Conservation (phyloP, 352 stramenopile genomes). For the Phytopythium helicoides region DNA sequence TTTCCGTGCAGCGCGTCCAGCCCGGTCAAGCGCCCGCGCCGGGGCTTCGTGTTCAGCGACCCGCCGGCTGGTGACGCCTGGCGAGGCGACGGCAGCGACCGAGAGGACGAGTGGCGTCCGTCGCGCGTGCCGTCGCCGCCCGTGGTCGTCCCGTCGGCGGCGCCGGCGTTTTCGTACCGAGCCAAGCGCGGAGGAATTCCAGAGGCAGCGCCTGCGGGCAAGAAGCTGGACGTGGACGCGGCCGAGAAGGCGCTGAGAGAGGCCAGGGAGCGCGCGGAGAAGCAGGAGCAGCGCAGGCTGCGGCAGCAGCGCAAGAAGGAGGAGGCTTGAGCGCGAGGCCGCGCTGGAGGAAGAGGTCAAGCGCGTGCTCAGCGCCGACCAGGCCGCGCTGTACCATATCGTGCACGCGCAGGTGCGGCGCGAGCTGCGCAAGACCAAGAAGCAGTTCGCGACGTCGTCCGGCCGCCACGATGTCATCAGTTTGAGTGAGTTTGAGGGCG, state of each 20-base stretch:
- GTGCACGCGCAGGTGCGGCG: constrained; percentile 56
- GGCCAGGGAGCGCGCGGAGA: constrained; percentile 50
- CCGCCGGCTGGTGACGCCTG: constrained; percentile 22
- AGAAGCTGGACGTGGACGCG: constrained; percentile 35
- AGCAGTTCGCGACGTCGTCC: constrained; percentile 59
- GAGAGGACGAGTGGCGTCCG: constrained; percentile 22
- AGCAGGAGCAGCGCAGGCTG: constrained; percentile 38
- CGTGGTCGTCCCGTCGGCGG: constrained; percentile 10
- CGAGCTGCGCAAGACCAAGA: constrained; percentile 64
- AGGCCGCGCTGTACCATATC: constrained; percentile 58
- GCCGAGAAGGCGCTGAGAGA: constrained; percentile 38
- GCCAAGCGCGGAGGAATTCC: constrained; percentile 31
- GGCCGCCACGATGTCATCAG: constrained; percentile 62
- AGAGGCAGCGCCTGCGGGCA: constrained; percentile 17
- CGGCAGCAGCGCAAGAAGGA: constrained; percentile 42
- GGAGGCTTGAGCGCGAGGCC: constrained; percentile 38
- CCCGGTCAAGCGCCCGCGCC: constrained; percentile 21
- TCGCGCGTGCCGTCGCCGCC: background rate
- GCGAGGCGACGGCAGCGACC: constrained; percentile 16
- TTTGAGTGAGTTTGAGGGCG: constrained; percentile 35
- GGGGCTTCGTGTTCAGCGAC: constrained; percentile 61
- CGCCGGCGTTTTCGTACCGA: constrained; percentile 55
- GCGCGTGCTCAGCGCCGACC: constrained; percentile 42
- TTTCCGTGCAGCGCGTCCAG: background rate
- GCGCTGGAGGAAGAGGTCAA: constrained; percentile 39